Conservation (phyloP, 257 asterid genomes). For the Primulina huaijiensis region DNA sequence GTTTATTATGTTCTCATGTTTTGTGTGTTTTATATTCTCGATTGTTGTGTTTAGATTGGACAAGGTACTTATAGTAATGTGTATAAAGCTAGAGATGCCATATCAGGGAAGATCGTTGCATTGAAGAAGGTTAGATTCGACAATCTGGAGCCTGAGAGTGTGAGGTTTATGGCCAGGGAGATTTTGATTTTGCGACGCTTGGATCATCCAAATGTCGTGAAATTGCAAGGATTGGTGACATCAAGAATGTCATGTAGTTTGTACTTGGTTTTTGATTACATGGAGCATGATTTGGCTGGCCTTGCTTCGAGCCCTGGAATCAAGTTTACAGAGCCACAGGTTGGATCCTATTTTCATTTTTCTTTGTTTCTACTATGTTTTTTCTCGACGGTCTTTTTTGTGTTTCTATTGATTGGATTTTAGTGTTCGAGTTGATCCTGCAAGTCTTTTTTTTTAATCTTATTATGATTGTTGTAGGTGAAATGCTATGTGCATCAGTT, state of each 20-base stretch:
- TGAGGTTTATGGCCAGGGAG: conserved; percentile 90
- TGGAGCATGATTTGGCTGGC: conserved; percentile 91
- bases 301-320: conserved; percentile 72
- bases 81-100: conserved; percentile 76
- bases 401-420: background rate
- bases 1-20: conserved; percentile 23
- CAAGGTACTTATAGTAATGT: conserved; percentile 89
- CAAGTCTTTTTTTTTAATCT: conserved; percentile 25
- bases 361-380: background rate
- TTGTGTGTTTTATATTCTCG: conserved; percentile 13
- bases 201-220: conserved; percentile 90
- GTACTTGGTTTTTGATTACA: conserved; percentile 73
- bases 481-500: conserved; percentile 82
- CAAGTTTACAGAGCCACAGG: conserved; percentile 84
- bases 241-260: conserved; percentile 91
- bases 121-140: conserved; percentile 84
- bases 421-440: conserved; percentile 23
- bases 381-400: background rate
- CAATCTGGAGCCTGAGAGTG: conserved; percentile 89
- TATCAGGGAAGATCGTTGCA: conserved; percentile 67
- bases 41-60: conserved; percentile 60
- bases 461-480: conserved; percentile 35
- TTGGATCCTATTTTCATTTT: conserved; percentile 20
- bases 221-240: conserved; percentile 74
- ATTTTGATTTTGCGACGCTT: conserved; percentile 75